phyloP scores from a whole-genome alignment of 2,329 filamentous ascomycete genomes.

The Verticillium dahliae region DNA sequence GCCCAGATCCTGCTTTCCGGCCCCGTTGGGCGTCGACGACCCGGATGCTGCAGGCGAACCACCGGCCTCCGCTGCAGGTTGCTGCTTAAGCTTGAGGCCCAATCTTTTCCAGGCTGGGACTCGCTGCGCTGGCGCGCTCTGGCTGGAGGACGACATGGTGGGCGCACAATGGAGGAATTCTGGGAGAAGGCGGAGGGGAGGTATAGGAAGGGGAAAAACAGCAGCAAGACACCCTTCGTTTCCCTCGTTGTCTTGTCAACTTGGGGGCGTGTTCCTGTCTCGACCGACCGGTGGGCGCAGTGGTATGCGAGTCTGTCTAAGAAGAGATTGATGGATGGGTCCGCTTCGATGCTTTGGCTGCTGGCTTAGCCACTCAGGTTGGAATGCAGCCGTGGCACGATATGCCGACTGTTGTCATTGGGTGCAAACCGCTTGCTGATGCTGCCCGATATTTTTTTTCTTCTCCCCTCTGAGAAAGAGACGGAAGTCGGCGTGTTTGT shows the following conservation, averaged over 20 bases:
- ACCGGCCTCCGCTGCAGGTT: conserved; percentile 17
- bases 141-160: conserved; percentile 36
- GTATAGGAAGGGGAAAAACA: neutral
- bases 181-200: neutral
- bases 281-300: neutral
- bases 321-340: conserved; percentile 1
- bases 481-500: neutral
- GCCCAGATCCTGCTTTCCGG: conserved; percentile 10
- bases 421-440: conserved; percentile 5
- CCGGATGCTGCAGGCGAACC: conserved; percentile 7
- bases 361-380: conserved; percentile 5
- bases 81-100: conserved; percentile 54
- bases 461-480: neutral
- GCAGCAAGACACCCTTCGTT: conserved; percentile 8
- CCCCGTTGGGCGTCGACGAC: conserved; percentile 14
- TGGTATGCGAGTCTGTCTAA: conserved; percentile 6
- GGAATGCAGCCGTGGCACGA: conserved; percentile 9
- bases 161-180: conserved; percentile 14
- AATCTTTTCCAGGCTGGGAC: conserved; percentile 56
- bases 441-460: conserved; percentile 7
- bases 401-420: conserved; percentile 8
- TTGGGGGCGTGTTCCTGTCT: neutral
- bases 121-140: conserved; percentile 33
- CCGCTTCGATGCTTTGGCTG: conserved; percentile 6
- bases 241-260: conserved; percentile 1